Conservation (phyloP, 176 grass and related monocot genomes). For the Avena atlantica region DNA sequence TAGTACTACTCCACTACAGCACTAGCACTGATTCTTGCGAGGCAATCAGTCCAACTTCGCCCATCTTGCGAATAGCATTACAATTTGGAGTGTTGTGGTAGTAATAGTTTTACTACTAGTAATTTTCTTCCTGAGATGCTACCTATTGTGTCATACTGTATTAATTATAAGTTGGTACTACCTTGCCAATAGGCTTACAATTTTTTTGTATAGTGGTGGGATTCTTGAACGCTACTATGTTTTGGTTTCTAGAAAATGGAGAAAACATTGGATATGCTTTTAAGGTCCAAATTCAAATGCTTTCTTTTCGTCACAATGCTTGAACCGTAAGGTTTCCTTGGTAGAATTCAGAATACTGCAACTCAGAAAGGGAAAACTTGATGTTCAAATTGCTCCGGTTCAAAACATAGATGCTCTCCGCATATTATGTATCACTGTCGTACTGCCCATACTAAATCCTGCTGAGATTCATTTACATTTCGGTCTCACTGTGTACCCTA, state of each 20-base stretch:
- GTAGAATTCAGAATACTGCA: not conserved
- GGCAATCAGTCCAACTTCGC: not conserved
- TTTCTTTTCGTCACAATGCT: no score
- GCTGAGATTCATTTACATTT: not conserved
- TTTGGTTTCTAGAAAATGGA: not conserved
- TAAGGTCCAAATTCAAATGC: no score
- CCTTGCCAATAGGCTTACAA: no score
- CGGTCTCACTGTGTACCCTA: not conserved
- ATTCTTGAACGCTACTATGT: not conserved
- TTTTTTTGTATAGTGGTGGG: no score
- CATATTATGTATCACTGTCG: not conserved
- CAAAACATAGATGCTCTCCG: not conserved
- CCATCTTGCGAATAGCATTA: not conserved
- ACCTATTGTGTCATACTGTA: no score
- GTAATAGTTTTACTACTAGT: no score
- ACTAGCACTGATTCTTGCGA: no score
- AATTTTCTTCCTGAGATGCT: no score
- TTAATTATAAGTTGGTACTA: no score
- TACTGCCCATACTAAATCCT: not conserved
- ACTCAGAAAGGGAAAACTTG: not conserved
- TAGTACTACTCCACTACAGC: no score
- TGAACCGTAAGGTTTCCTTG: not conserved
- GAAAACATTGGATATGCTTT: not conserved
- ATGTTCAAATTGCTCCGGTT: constrained; percentile 8
- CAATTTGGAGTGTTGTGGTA: not conserved